phyloP scores from a whole-genome alignment of 805 yeast genomes.

The Candida easanensis region DNA sequence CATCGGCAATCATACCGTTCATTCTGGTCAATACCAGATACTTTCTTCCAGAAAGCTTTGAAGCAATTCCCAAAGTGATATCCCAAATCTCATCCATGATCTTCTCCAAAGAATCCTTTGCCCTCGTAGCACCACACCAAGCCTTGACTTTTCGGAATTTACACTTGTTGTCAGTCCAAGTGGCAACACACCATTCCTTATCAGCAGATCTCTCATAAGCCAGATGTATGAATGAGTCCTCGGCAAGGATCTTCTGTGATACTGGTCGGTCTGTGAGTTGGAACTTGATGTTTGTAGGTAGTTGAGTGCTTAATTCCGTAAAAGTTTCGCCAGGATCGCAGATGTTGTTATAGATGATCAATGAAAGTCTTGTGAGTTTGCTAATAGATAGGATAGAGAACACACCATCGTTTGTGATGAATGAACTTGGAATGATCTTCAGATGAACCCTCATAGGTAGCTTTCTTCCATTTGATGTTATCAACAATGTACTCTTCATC shows the following conservation, averaged over 20 bases:
- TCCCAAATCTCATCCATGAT: conserved; percentile 69
- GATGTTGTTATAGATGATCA: conserved; percentile 57
- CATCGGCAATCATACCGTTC: conserved; percentile 76
- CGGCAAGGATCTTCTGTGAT: conserved; percentile 40
- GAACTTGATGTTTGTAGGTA: conserved; percentile 43
- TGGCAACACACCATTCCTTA: conserved; percentile 78
- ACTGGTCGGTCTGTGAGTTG: conserved; percentile 38
- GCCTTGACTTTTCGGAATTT: conserved; percentile 56
- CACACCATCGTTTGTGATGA: conserved; percentile 35
- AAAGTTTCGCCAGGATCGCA: conserved; percentile 37
- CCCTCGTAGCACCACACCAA: conserved; percentile 48
- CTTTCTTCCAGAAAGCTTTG: conserved; percentile 37
- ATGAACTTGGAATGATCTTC: conserved; percentile 42
- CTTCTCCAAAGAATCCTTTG: conserved; percentile 42
- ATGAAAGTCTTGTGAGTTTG: conserved; percentile 42
- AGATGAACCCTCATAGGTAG: conserved; percentile 15
- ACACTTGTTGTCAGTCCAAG: conserved; percentile 89
- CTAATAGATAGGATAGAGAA: conserved; percentile 32
- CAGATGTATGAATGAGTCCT: conserved; percentile 78
- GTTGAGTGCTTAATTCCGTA: conserved; percentile 38
- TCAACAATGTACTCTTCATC: conserved; percentile 38
- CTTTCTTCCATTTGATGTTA: conserved; percentile 7
- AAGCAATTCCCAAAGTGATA: conserved; percentile 46
- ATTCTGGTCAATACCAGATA: conserved; percentile 67
- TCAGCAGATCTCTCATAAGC: conserved; percentile 83